Conservation (phyloP, 805 yeast species). For the Naumovozyma dairenensis region DNA sequence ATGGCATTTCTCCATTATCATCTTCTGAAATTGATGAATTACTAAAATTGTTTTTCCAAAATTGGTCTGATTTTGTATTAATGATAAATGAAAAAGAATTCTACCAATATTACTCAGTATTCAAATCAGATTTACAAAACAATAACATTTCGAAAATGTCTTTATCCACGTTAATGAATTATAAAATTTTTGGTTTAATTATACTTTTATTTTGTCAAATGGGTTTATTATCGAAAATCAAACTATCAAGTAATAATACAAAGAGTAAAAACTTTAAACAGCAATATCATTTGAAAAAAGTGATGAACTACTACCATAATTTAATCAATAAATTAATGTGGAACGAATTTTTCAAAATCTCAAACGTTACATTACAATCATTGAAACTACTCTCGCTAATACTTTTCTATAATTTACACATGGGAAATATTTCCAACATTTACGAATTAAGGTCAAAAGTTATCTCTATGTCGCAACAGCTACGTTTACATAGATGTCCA, state of each 20-base stretch:
- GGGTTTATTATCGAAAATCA: slow-evolving; percentile 22
- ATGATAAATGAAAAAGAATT: slow-evolving; percentile 63
- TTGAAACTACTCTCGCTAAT: slow-evolving; percentile 63
- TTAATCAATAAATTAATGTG: slow-evolving; percentile 50
- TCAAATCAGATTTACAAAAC: slow-evolving; percentile 10
- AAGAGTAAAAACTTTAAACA: no score
- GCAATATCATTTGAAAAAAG: slow-evolving; percentile 1
- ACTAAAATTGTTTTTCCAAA: slow-evolving; percentile 57
- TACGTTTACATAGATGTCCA: slow-evolving; percentile 79
- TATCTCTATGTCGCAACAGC: slow-evolving; percentile 74
- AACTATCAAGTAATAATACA: slow-evolving; percentile 9
- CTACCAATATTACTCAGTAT: slow-evolving; percentile 40
- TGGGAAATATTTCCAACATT: slow-evolving; percentile 64
- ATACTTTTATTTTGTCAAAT: slow-evolving; percentile 23
- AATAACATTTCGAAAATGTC: neutral
- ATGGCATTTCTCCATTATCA: slow-evolving; percentile 3
- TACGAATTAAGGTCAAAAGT: slow-evolving; percentile 69
- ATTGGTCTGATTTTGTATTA: slow-evolving; percentile 69
- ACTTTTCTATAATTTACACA: slow-evolving; percentile 57
- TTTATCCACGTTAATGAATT: slow-evolving; percentile 7
- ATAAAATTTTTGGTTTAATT: slow-evolving; percentile 23
- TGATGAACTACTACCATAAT: slow-evolving; percentile 45
- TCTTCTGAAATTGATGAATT: slow-evolving; percentile 46
- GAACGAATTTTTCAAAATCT: slow-evolving; percentile 46
- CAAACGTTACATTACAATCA: slow-evolving; percentile 54